These are phyloP conservation scores for Neolentinus lepideus DNA, from an alignment of 1,284 basidiomycete species.

Conservation along the genomic window DNA sequence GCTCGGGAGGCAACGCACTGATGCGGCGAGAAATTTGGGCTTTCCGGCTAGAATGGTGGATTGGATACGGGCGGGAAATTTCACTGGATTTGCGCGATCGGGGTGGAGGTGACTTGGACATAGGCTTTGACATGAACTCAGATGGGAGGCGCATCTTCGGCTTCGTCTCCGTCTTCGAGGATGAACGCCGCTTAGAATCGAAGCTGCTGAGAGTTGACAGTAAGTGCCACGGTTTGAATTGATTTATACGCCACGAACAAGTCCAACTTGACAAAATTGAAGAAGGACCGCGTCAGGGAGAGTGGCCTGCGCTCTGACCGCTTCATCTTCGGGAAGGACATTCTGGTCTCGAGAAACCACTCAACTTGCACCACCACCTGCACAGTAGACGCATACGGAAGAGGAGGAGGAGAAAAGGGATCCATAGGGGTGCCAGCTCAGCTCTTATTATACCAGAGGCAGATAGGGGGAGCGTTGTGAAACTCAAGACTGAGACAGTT, in stretches of 20 bases:
- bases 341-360: not conserved
- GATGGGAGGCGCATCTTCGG: too few relatives aligned
- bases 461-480: not conserved
- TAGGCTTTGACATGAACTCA: not conserved
- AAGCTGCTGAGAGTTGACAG: not conserved
- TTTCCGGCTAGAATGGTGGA: not conserved
- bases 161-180: not conserved
- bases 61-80: not conserved
- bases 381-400: not conserved
- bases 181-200: not conserved
- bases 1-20: conserved; percentile 47
- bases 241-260: not conserved
- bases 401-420: not conserved
- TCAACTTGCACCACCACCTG: not conserved
- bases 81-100: not conserved
- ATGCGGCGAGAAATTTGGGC: conserved; percentile 33
- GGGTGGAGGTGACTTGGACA: not conserved
- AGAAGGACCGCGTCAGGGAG: not conserved
- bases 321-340: not conserved
- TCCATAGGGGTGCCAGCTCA: not conserved
- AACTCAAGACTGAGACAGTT: not conserved
- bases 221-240: not conserved
- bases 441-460: not conserved
- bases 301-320: not conserved
- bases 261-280: not conserved